Base-by-base conservation (phyloP, 148 eudicot genomes). In the Amaranthus palmeri region DNA sequence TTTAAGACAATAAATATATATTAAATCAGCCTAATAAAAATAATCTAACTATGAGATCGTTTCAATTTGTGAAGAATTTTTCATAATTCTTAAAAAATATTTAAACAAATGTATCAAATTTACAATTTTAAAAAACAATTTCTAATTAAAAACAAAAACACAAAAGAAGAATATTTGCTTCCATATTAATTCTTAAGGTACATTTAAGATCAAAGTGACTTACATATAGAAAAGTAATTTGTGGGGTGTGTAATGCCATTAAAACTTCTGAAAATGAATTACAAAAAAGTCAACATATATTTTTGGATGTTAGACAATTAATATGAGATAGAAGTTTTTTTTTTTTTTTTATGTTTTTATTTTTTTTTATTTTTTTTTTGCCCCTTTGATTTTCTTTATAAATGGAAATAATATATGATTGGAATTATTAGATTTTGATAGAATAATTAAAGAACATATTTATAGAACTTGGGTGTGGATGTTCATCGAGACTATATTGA, bases 171-270 rank as follows among this genome's bases (percentile, higher is more conserved):
- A 0, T 25, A 25, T 25, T 25, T 25, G 36, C 36, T 25, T 25
- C 36, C 36, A 25, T 25, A 25, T 25, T 25, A 25, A 25, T 25
- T 25, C 36, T 25, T 25, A 25, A 25, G 36, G 36, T 25, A 25
- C 36, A 25, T 25, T 25, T 25, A 42, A 61, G 65, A 61, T 61
- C 36, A 61, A 12, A 12, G 67, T 64, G 40, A 11, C 43, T 65
- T 74, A 74, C 76, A 55, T 47, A 64, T 5, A 74, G 43, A 54
- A 65, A 65, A 7, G 64, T 52, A n/a, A 74, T 8, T 11, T 36
- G 69, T 0, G 46, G 8, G 17, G 12, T 56, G 48, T 11, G 17
- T 7, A 64, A 55, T 7, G 65, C 43, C 76, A 74, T 73, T 45
- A 2, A 18, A 15, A 12, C 45, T 11, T 5, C 50, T 50, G 54